Evolutionary conservation across 768 basidiomycete species (phyloP).

Genomic region (Lenzites betulinus): DNA sequence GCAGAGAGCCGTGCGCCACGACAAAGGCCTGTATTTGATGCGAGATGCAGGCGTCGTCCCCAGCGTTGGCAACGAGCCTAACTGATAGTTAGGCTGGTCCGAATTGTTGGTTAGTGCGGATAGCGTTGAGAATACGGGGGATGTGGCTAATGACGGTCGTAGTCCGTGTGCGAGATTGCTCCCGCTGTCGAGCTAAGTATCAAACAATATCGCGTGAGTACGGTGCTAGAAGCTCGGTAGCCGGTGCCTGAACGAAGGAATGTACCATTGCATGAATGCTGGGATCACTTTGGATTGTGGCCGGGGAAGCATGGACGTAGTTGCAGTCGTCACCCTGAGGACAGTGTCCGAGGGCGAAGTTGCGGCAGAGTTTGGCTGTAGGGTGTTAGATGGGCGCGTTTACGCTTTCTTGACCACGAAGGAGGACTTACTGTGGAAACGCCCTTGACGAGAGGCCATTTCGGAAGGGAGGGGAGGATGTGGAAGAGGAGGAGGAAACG

Average conservation of each 20-base stretch:
- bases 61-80: background rate
- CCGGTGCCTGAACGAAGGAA: slow-evolving; percentile 9
- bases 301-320: slow-evolving; percentile 37
- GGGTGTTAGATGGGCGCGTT: background rate
- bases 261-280: slow-evolving; percentile 5
- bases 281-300: slow-evolving; percentile 10
- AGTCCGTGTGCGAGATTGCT: background rate
- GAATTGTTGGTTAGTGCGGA: slow-evolving; percentile 18
- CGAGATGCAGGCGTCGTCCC: background rate
- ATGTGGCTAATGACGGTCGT: background rate
- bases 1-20: slow-evolving; percentile 42
- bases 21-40: slow-evolving; percentile 28
- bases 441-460: slow-evolving; percentile 21
- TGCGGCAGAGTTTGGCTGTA: slow-evolving; percentile 41
- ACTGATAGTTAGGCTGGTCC: slow-evolving; percentile 13
- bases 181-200: slow-evolving; percentile 5
- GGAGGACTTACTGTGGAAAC: slow-evolving; percentile 21
- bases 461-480: background rate
- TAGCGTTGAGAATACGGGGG: slow-evolving; percentile 10
- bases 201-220: slow-evolving; percentile 9
- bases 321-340: slow-evolving; percentile 41
- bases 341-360: slow-evolving; percentile 39
- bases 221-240: background rate
- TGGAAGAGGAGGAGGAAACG: slow-evolving; percentile 13
- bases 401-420: background rate